Base-by-base conservation (phyloP, 1,139 yeast species). In the Yamadazyma jaroonii region DNA sequence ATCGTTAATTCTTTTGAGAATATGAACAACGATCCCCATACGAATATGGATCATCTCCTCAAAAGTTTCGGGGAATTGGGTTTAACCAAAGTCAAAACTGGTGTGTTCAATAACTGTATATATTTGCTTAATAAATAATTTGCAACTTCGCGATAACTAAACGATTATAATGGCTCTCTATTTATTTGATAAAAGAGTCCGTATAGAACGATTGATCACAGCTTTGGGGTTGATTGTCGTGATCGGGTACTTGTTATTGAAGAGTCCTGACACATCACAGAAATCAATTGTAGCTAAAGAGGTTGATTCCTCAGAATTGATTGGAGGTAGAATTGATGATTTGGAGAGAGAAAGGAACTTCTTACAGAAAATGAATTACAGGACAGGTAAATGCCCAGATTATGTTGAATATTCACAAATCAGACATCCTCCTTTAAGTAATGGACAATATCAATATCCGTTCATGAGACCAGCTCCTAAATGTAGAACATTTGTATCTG, bases 401-500 rank as follows among this genome's bases (percentile, higher is more conserved):
- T 72, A 71, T 42, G 64, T 64, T 9, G 63, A 62, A 2, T 70
- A 71, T 48, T 64, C 74, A 4, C 56, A 70, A 39, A 42, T 40
- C 2, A 50, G 53, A 29, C 88, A 82, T 49, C 55, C 51, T 1
- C 86, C 86, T 0, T 64, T 57, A 11, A 69, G 81, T 0, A 43
- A 52, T 1, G 86, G 86, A 0, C 54, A 59, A 3, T 52, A 74
- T 35, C 51, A 61, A 33, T 67, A 81, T 42, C 88, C 96, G 0
- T 84, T 56, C 48, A 92, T 87, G 80, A 67, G 96, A 47, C 96
- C 96, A 2, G 67, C 76, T 0, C 64, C 64, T 7, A 58, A 72
- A 34, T 89, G 96, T 54, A 74, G 96, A 10, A 88, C 95, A 0
- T 88, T 86, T 54, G 49, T 45, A 2, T 82, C 92, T 0, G 52